Conservation (phyloP, 495 filamentous ascomycete species). For the Coniosporium apollinis region DNA sequence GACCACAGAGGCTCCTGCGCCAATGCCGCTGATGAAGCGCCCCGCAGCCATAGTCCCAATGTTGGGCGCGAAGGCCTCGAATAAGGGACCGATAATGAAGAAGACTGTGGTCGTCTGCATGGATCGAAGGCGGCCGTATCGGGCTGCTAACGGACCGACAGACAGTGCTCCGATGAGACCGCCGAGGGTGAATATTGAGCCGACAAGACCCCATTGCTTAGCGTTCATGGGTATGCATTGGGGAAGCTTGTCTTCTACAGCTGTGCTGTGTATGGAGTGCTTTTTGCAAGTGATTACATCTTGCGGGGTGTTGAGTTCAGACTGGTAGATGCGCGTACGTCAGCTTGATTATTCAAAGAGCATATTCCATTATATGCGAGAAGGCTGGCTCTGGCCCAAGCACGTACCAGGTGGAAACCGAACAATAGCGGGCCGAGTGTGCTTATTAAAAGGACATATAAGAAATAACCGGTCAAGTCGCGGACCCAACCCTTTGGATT, state of each 20-base stretch:
- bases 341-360: background rate
- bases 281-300: constrained; percentile 69
- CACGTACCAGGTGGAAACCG: constrained; percentile 83
- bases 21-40: constrained; percentile 64
- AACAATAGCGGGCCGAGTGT: constrained; percentile 73
- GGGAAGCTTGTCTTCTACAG: constrained; percentile 29
- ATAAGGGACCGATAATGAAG: constrained; percentile 56
- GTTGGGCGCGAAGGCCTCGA: constrained; percentile 53
- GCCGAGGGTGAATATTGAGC: constrained; percentile 81
- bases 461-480: constrained; percentile 23
- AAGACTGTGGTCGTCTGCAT: constrained; percentile 59
- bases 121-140: constrained; percentile 51
- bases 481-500: constrained; percentile 17
- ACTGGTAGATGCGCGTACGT: constrained; percentile 34
- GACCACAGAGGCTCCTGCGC: constrained; percentile 72
- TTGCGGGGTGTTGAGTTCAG: constrained; percentile 88
- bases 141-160: constrained; percentile 55
- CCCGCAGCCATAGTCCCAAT: constrained; percentile 53
- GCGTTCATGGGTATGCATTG: constrained; percentile 74
- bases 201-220: constrained; percentile 61
- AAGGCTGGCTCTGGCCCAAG: constrained; percentile 3
- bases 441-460: constrained; percentile 21
- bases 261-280: constrained; percentile 36
- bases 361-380: no score
- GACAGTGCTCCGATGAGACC: constrained; percentile 69